Evolutionary conservation across 148 eudicot genomes (phyloP).

Genomic region (Arctostaphylos glauca): DNA sequence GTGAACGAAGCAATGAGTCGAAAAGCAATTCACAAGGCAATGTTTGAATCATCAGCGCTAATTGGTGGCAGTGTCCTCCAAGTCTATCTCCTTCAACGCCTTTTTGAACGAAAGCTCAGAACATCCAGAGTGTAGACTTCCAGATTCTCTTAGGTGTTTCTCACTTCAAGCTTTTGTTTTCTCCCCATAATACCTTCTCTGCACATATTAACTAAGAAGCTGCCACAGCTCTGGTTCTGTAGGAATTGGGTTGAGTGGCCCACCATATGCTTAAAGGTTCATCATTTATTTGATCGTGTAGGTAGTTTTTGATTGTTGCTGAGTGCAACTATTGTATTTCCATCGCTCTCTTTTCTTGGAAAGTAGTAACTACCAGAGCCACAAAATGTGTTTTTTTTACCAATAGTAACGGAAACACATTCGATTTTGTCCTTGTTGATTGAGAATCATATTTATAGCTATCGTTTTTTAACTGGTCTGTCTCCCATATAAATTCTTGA

Average conservation of each 20-base stretch:
- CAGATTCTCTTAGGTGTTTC: background rate
- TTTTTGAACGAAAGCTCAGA: constrained; percentile 68
- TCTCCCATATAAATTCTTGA: too few species aligned
- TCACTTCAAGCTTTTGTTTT: background rate
- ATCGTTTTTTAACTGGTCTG: too few species aligned
- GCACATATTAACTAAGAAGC: background rate
- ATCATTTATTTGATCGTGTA: background rate
- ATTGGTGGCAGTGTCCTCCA: constrained; percentile 71
- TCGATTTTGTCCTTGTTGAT: too few species aligned
- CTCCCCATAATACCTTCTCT: background rate
- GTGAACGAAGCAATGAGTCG: constrained; percentile 82
- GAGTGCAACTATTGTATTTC: background rate
- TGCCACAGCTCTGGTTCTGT: background rate
- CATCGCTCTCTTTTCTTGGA: too few species aligned
- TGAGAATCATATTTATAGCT: too few species aligned
- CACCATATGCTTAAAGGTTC: background rate
- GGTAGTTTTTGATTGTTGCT: background rate
- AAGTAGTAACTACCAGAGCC: too few species aligned
- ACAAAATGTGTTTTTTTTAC: too few species aligned
- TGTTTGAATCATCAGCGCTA: constrained; percentile 75
- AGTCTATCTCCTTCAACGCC: constrained; percentile 66
- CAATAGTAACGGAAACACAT: too few species aligned
- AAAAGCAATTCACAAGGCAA: constrained; percentile 78
- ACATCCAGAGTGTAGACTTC: constrained; percentile 50
- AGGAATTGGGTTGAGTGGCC: background rate